Percentiles rank a stretch among this genome's conserved stretches.
Evolutionary conservation across 331 rosid genomes (phyloP).

Genomic region (Cydonia oblonga): DNA sequence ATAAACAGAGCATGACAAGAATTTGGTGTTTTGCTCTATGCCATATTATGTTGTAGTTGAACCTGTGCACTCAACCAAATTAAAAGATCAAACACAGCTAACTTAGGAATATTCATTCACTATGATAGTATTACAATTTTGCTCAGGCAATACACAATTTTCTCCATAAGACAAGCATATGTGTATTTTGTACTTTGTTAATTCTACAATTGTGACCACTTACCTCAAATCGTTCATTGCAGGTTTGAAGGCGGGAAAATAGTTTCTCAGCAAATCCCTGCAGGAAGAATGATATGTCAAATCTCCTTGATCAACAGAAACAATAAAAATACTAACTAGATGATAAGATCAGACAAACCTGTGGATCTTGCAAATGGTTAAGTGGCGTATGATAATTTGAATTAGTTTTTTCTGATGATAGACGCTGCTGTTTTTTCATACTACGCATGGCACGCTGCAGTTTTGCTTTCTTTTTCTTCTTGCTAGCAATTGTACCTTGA

Average conservation of each 20-base stretch:
- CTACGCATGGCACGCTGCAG: conserved; percentile 57
- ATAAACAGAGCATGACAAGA: neutral
- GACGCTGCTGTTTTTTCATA: conserved; percentile 62
- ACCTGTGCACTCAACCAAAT: neutral
- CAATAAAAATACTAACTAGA: conserved; percentile 1
- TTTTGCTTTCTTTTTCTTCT: conserved; percentile 79
- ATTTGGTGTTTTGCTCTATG: neutral
- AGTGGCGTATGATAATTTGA: conserved; percentile 71
- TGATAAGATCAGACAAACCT: conserved; percentile 36
- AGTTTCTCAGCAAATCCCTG: conserved; percentile 90
- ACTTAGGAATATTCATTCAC: neutral
- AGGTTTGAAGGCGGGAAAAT: conserved; percentile 50
- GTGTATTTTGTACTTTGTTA: neutral
- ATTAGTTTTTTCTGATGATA: conserved; percentile 40
- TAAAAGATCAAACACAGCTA: neutral
- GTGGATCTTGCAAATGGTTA: conserved; percentile 74
- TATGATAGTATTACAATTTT: neutral
- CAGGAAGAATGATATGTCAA: conserved; percentile 13
- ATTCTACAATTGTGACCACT: neutral
- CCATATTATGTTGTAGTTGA: neutral
- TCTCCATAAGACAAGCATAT: neutral
- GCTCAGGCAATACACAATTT: neutral
- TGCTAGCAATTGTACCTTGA: conserved; percentile 78
- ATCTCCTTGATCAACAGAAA: neutral
- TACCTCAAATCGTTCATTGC: conserved; percentile 80